phyloP scores from a whole-genome alignment of 1,139 yeast genomes.

The Protomyces inouyei region DNA sequence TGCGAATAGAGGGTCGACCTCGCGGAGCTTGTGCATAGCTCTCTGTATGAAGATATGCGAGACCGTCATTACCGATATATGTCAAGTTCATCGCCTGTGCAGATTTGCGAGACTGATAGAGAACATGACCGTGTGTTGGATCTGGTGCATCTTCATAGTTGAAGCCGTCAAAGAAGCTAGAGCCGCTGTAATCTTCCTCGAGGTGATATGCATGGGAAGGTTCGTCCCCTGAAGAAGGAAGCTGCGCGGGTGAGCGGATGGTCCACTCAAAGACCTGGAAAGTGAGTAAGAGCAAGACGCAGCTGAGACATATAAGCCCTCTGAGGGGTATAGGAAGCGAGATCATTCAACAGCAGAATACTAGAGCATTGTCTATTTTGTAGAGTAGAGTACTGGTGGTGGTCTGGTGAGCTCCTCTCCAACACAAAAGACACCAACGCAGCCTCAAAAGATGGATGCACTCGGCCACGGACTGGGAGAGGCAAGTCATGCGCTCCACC shows the following conservation, averaged over 20 bases:
- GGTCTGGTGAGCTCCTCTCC: neutral
- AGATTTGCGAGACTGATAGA: slow-evolving; percentile 5
- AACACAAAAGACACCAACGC: neutral
- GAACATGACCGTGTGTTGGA: slow-evolving; percentile 29
- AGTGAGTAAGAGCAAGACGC: neutral
- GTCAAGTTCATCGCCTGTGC: slow-evolving; percentile 24
- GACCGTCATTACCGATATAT: slow-evolving; percentile 17
- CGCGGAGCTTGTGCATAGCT: neutral
- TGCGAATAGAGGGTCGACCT: slow-evolving; percentile 27
- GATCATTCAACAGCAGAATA: neutral
- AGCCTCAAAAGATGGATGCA: neutral
- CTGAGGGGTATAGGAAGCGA: neutral
- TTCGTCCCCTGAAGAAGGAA: neutral
- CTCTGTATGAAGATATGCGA: slow-evolving; percentile 23
- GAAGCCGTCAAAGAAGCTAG: slow-evolving; percentile 24
- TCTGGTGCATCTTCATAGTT: slow-evolving; percentile 24
- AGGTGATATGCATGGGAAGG: neutral
- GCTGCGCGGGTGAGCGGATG: slow-evolving; percentile 1
- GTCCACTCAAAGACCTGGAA: slow-evolving; percentile 11
- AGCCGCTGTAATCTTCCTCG: slow-evolving; percentile 9
- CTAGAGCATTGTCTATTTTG: too few species aligned
- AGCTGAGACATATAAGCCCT: neutral
- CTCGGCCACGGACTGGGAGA: neutral
- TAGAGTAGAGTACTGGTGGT: too few species aligned
- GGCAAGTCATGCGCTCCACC: neutral